Percentiles rank a stretch among this genome's conserved stretches.
These are phyloP conservation scores for Danielia reshetovae DNA, from an alignment of 805 yeast genomes.

Conservation along the genomic window DNA sequence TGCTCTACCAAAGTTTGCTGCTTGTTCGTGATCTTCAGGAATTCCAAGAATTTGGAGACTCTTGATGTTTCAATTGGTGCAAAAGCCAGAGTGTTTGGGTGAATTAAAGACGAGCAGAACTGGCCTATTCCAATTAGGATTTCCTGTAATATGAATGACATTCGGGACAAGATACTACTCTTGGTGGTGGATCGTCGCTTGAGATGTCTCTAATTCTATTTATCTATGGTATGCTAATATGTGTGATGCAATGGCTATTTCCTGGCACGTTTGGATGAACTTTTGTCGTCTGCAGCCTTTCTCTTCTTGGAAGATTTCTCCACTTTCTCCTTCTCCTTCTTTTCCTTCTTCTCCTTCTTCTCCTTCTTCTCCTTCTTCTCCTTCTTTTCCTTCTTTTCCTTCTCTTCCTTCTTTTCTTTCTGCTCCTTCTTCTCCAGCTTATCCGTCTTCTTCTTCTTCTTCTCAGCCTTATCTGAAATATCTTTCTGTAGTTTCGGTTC, in stretches of 20 bases:
- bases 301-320: slow-evolving; percentile 1
- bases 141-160: too few species aligned
- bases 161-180: too few species aligned
- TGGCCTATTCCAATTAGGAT: too few species aligned
- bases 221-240: slow-evolving; percentile 1
- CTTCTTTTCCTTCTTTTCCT: slow-evolving; percentile 19
- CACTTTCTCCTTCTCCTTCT: not conserved
- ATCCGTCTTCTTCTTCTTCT: slow-evolving; percentile 20
- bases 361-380: slow-evolving; percentile 8
- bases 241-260: not conserved
- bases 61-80: too few species aligned
- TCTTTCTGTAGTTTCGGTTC: slow-evolving; percentile 28
- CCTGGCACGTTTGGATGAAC: slow-evolving; percentile 1
- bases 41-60: too few species aligned
- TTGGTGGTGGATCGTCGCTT: too few species aligned
- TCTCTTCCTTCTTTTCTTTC: slow-evolving; percentile 19
- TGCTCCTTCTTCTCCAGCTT: slow-evolving; percentile 19
- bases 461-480: slow-evolving; percentile 23
- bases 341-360: not conserved
- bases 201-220: not conserved
- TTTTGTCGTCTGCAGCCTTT: not conserved
- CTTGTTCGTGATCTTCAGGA: too few species aligned
- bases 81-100: too few species aligned
- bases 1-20: too few species aligned
- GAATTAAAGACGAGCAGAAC: too few species aligned